Evolutionary conservation across 805 yeast genomes (phyloP), one percentile per base, ranked within the genome.

Genomic region (Wickerhamomyces rabaulensis): DNA sequence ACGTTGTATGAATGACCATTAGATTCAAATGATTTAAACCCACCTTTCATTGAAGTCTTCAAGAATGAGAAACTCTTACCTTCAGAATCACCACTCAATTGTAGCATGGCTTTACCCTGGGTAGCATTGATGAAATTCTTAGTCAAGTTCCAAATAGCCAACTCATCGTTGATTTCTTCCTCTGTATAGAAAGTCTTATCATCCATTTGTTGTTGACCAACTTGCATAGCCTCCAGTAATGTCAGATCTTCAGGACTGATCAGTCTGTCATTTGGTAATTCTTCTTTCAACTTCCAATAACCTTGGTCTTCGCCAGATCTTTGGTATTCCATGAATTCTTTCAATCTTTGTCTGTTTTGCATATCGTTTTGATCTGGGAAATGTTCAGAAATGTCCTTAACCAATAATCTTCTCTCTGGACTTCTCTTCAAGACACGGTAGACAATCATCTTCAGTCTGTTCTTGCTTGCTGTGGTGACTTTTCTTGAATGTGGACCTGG

Each of bases 401-500:
- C 95, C 8, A 87, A 74, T 38, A 94, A 73, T 33, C 98, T 73
- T 36, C 85, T 81, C 33, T 80, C 77, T 3, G 85, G 85, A 40
- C 77, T 82, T 50, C 82, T 79, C 63, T 90, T 88, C 65, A 94
- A 71, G 0, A 90, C 87, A 44, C 98, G 78, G 58, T 79, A 92
- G 2, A 90, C 98, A 56, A 94, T 82, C 97, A 94, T 91, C 64
- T 87, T 90, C 53, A 94, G 70, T 51, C 99, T 74, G 60, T 90
- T 91, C 58, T 92, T 91, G 38, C 90, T 81, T 21, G 95, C 91
- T 3, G 96, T 84, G 1, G 98, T 91, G 20, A 91, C 97, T 58
- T 89, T 90, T 64, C 99, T 78, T 1, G 97, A 89, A 62, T 94
- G 97, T 2, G 99, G 99, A 1, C 98, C 97, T 0, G 99, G 99